Percentiles rank a stretch among this genome's conserved stretches.
phyloP scores from a whole-genome alignment of 2,329 filamentous ascomycete species.

The Diaporthe velutina region DNA sequence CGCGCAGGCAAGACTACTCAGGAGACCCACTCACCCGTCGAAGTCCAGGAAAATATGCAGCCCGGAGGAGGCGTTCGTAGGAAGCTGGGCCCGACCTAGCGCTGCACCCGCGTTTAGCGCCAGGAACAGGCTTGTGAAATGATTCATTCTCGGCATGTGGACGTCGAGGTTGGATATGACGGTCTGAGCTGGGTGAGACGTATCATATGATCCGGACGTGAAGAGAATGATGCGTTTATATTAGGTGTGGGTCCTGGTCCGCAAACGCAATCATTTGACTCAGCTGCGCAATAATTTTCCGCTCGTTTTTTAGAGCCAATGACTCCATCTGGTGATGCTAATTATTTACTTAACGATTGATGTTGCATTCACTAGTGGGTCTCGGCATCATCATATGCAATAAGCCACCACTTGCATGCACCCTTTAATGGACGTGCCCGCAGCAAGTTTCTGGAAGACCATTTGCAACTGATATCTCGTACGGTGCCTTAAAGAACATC shows the following conservation, averaged over 20 bases:
- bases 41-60: slow-evolving; percentile 19
- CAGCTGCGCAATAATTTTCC: background rate
- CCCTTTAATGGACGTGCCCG: too few species aligned
- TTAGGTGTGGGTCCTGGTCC: background rate
- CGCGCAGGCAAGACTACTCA: too few species aligned
- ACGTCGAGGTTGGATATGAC: background rate
- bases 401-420: background rate
- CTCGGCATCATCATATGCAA: background rate
- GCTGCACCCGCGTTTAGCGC: background rate
- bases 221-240: slow-evolving; percentile 7
- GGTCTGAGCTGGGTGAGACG: background rate
- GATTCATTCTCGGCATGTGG: background rate
- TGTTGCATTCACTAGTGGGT: background rate
- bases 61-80: background rate
- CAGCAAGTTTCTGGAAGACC: too few species aligned
- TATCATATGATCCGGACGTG: background rate
- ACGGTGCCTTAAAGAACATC: too few species aligned
- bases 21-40: background rate
- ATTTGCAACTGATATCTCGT: too few species aligned
- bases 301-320: too few species aligned
- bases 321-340: too few species aligned
- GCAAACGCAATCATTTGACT: background rate
- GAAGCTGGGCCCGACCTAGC: background rate
- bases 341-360: background rate
- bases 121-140: background rate